phyloP scores from a whole-genome alignment of 441 rosid species.

The Flueggea neowawraea region DNA sequence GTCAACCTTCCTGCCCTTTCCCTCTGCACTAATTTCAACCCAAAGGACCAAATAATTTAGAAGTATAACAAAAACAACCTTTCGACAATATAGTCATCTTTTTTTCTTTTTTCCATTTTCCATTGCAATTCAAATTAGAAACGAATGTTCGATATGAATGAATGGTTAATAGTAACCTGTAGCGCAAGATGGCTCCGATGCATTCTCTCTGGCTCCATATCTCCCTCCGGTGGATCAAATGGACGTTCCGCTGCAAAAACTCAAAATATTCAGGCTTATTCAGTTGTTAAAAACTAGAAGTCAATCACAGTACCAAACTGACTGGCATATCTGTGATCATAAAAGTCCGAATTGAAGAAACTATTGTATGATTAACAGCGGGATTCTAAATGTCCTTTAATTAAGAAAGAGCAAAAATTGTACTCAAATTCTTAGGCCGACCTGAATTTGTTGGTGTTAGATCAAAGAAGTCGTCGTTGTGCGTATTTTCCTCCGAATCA shows the following conservation, averaged over 20 bases:
- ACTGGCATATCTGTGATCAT: too few relatives aligned
- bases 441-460: slow-evolving; percentile 22
- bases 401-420: too few relatives aligned
- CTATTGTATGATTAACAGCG: too few relatives aligned
- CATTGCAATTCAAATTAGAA: too few relatives aligned
- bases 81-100: too few relatives aligned
- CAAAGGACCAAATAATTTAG: background rate
- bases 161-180: slow-evolving; percentile 39
- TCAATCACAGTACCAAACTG: too few relatives aligned
- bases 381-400: too few relatives aligned
- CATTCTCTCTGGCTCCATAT: slow-evolving; percentile 12
- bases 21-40: slow-evolving; percentile 49
- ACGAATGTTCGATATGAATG: background rate
- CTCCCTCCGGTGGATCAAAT: slow-evolving; percentile 8
- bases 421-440: background rate
- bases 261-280: background rate
- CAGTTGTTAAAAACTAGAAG: too few relatives aligned
- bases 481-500: slow-evolving; percentile 17
- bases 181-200: slow-evolving; percentile 31
- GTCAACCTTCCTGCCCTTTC: slow-evolving; percentile 47
- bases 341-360: too few relatives aligned
- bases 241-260: slow-evolving; percentile 5
- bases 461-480: slow-evolving; percentile 14
- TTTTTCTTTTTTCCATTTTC: too few relatives aligned
- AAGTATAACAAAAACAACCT: background rate